phyloP scores from a whole-genome alignment of 257 asterid genomes.

The Fraxinus excelsior region DNA sequence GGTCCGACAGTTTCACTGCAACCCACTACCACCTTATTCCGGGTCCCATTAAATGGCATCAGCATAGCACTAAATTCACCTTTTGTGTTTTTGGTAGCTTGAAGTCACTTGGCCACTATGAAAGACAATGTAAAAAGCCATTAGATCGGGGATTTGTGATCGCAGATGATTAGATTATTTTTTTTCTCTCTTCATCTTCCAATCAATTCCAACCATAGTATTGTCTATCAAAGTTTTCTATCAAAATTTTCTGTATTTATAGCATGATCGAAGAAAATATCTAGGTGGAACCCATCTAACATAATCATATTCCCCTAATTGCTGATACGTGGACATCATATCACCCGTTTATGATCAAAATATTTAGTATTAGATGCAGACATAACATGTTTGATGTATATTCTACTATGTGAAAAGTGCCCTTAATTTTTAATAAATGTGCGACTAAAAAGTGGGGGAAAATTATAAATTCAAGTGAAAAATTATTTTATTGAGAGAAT shows the following conservation, averaged over 20 bases:
- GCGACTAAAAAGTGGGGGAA: too few species aligned
- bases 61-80: constrained; percentile 47
- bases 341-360: constrained; percentile 34
- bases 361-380: constrained; percentile 51
- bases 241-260: too few species aligned
- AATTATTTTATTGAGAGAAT: too few species aligned
- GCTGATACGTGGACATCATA: constrained; percentile 44
- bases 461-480: too few species aligned
- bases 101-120: constrained; percentile 44
- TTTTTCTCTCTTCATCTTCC: too few species aligned
- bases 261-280: not conserved
- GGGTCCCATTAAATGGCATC: constrained; percentile 33
- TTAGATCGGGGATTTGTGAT: too few species aligned
- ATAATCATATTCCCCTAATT: constrained; percentile 2
- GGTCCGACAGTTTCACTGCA: constrained; percentile 25
- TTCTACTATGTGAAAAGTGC: too few species aligned
- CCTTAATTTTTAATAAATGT: too few species aligned
- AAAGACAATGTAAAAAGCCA: not conserved
- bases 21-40: constrained; percentile 21
- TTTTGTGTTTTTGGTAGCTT: constrained; percentile 25
- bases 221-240: too few species aligned
- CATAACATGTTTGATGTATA: too few species aligned
- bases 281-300: constrained; percentile 29
- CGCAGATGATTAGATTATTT: too few species aligned
- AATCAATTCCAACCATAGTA: too few species aligned